Evolutionary conservation across 768 basidiomycete species (phyloP), one percentile per base, ranked within the genome.

Genomic region (Boletus subcaerulescens): DNA sequence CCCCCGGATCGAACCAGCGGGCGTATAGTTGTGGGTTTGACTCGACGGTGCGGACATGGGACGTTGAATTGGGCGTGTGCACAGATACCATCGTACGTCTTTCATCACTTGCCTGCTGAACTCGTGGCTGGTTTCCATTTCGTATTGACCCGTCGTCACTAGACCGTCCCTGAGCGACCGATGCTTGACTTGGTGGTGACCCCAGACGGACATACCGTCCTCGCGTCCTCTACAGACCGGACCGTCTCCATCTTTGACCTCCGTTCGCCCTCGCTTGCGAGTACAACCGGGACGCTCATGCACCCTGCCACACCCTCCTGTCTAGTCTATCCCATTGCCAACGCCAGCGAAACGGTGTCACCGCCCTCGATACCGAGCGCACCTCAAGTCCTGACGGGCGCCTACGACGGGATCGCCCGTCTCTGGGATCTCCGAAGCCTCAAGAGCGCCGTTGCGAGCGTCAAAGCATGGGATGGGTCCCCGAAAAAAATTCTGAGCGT

Each of bases 21-120:
- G 93, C 86, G 29, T 83, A 85, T 58, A 92, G 89, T 61, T 87
- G 86, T 64, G 90, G 91, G 0, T 91, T 92, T 65, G 95, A 97
- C 71, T 96, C 94, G 29, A 92, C 92, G 0, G 84, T 98, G 6
- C 78, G 93, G 22, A 74, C 79, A 3, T 99, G 96, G 96, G 93
- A 97, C 64, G 76, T 87, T 4, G 88, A 91, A 60, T 79, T 76
- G 38, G 92, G 89, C 3, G 71, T 91, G 6, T 93, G 88, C 55
- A 75, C 78, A 0, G 68, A 80, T 42, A 91, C 89, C 1, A 83
- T 90, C 43, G 89, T 91, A 59, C 50, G 60, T 45, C 38, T 2
- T 11, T n/a, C n/a, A 3, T 17, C 17, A 0, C 6, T 18, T n/a
- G 14, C 38, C 35, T 35, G 35, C 26, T 14, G 4, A 35, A 12